Percentiles rank a stretch among this genome's conserved stretches.
Conservation (phyloP, 192 early-diverging fungal genomes). For the Obelidium mucronatum region DNA sequence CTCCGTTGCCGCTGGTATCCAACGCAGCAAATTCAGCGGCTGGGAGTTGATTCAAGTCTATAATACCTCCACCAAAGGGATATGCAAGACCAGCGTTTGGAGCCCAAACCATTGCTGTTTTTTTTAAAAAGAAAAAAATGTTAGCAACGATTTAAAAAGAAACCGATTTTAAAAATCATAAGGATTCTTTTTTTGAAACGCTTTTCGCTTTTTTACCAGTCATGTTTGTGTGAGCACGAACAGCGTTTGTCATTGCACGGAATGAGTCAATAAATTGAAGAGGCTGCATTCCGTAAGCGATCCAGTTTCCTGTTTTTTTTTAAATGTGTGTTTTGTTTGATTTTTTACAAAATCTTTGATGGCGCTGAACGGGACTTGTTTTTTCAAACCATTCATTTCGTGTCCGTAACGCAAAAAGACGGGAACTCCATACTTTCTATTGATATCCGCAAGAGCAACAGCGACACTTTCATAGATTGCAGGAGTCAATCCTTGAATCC, state of each 20-base stretch:
- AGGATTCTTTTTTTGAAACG: not conserved
- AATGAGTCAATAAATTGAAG: slow-evolving; percentile 35
- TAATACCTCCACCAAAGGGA: slow-evolving; percentile 34
- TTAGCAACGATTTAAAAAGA: no score
- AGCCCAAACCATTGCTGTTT: slow-evolving; percentile 55
- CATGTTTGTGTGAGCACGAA: slow-evolving; percentile 47
- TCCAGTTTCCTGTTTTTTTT: slow-evolving; percentile 47
- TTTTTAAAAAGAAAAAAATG: not conserved
- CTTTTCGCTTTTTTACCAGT: slow-evolving; percentile 39
- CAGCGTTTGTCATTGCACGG: slow-evolving; percentile 35
- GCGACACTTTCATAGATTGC: slow-evolving; percentile 35
- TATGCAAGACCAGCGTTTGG: slow-evolving; percentile 54
- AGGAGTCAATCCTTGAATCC: slow-evolving; percentile 29
- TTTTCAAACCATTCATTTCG: slow-evolving; percentile 64
- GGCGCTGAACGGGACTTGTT: not conserved
- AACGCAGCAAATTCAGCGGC: slow-evolving; percentile 26
- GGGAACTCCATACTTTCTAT: slow-evolving; percentile 42
- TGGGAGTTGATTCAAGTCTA: not conserved
- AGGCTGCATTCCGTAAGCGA: slow-evolving; percentile 35
- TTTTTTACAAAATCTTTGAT: not conserved
- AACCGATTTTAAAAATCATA: not conserved
- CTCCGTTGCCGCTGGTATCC: slow-evolving; percentile 46
- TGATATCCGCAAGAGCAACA: slow-evolving; percentile 29
- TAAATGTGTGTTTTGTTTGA: not conserved
- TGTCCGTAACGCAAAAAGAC: slow-evolving; percentile 53